Percentiles rank a stretch among this genome's conserved stretches.
Conservation (phyloP, 176 grass and related monocot species). For the Hordeum marinum region DNA sequence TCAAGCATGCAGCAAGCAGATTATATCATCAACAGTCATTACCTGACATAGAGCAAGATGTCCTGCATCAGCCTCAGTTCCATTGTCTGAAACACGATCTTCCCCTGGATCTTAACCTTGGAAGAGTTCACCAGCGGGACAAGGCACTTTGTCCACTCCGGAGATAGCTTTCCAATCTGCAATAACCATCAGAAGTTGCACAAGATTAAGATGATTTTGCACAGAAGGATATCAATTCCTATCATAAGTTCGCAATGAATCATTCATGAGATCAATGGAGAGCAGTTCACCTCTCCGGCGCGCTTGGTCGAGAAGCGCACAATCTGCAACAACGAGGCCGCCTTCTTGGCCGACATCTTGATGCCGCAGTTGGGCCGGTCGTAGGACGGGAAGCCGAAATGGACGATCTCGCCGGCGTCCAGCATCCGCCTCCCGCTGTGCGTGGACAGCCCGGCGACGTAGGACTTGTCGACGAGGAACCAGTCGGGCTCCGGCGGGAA, state of each 20-base stretch:
- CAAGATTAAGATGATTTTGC: background rate
- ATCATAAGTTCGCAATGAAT: background rate
- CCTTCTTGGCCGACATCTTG: conserved; percentile 47
- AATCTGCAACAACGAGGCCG: conserved; percentile 44
- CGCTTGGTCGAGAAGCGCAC: conserved; percentile 90
- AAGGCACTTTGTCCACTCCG: conserved; percentile 67
- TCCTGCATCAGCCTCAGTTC: conserved; percentile 79
- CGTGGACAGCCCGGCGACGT: conserved; percentile 67
- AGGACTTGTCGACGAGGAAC: conserved; percentile 69
- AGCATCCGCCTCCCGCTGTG: conserved; percentile 49
- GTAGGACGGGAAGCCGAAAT: conserved; percentile 66
- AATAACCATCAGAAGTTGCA: background rate
- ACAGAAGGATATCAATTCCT: background rate
- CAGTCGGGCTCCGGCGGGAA: conserved; percentile 64
- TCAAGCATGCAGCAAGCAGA: background rate
- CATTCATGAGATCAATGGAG: background rate
- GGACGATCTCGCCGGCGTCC: conserved; percentile 70
- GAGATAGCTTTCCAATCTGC: conserved; percentile 71
- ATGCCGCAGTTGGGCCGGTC: conserved; percentile 24
- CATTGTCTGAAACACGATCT: conserved; percentile 33
- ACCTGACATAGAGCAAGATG: conserved; percentile 71
- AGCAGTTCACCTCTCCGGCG: conserved; percentile 57
- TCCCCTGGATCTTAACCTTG: conserved; percentile 71
- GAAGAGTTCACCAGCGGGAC: conserved; percentile 76
- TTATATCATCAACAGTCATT: background rate